Conservation (phyloP, 495 filamentous ascomycete species). For the Aspergillus saccharolyticus region DNA sequence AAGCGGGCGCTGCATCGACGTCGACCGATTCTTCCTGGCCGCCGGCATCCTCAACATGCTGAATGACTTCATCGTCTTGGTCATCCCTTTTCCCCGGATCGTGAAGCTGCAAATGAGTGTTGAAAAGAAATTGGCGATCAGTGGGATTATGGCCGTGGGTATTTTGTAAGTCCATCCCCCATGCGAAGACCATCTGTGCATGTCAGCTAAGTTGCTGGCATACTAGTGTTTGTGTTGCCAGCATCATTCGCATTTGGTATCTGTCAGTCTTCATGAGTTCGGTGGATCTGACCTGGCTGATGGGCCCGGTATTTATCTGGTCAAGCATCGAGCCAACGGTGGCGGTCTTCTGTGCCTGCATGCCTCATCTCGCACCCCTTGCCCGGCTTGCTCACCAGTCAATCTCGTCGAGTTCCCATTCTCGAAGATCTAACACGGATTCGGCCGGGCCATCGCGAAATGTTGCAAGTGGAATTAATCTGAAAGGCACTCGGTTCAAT, state of each 20-base stretch:
- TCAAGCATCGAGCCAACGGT: slow-evolving; percentile 39
- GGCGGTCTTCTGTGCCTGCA: slow-evolving; percentile 39
- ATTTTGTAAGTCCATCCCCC: not conserved
- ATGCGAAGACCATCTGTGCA: not conserved
- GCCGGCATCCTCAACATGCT: slow-evolving; percentile 33
- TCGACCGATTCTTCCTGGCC: slow-evolving; percentile 25
- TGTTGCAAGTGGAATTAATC: not conserved
- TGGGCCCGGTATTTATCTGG: slow-evolving; percentile 39
- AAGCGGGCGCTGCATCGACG: slow-evolving; percentile 24
- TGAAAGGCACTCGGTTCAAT: not conserved
- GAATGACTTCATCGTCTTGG: slow-evolving; percentile 39
- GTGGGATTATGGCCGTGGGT: not conserved
- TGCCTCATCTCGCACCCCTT: slow-evolving; percentile 37
- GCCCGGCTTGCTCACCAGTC: slow-evolving; percentile 18
- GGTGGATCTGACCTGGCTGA: slow-evolving; percentile 34
- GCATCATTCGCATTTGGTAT: slow-evolving; percentile 37
- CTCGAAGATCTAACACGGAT: not conserved
- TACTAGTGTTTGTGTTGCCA: not conserved
- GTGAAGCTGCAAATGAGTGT: not conserved
- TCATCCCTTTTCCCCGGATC: slow-evolving; percentile 25
- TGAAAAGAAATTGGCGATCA: not conserved
- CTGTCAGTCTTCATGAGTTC: slow-evolving; percentile 29
- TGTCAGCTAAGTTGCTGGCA: not conserved
- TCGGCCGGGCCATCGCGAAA: not conserved
- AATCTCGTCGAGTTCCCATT: not conserved